Evolutionary conservation across 257 asterid genomes (phyloP), one percentile per base, ranked within the genome.

Genomic region (Forsythia viridissima): DNA sequence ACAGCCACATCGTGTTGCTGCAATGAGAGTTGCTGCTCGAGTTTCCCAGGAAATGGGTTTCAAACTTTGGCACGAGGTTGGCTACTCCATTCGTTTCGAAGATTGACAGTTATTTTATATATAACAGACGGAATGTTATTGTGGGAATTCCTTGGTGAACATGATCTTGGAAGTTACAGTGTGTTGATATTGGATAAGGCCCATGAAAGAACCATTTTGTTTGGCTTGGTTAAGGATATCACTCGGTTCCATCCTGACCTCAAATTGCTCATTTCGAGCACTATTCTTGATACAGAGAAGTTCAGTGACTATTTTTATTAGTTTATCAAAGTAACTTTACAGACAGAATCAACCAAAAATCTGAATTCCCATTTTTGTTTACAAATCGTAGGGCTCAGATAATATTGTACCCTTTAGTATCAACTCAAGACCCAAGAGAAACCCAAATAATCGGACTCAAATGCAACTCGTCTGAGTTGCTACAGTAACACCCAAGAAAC

Each of bases 1-100:
- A 79, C 99, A 94, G 86, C 97, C 99, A 52, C 94, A 96, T 9
- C 87, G 98, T 75, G 99, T 93, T 77, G 98, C 99, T 76, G 99
- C 99, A 18, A 95, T 95, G 98, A 95, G 97, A 85, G 99, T 93
- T 72, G 92, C 99, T 85, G 97, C 98, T 82, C 91, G 98, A 61
- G 99, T 95, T 79, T 91, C 99, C 80, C 96, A 93, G 24, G 24
- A 24, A 24, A 24, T 24, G 87, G 99, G 99, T 52, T 96, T 93
- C 75, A 95, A 93, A 87, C 96, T 95, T 80, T 97, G 99, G 61
- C 99, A 95, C 79, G 98, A 93, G 97, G 99, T 93, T 76, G 97
- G 99, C 21, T 95, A 95, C 78, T 93, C 99, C 12, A 92, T 95
- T 72, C 97, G 97, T 36, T 95, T 95, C 79, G 98, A 95, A 80